Conservation (phyloP, 345 rosid species). For the Physaria fendleri region DNA sequence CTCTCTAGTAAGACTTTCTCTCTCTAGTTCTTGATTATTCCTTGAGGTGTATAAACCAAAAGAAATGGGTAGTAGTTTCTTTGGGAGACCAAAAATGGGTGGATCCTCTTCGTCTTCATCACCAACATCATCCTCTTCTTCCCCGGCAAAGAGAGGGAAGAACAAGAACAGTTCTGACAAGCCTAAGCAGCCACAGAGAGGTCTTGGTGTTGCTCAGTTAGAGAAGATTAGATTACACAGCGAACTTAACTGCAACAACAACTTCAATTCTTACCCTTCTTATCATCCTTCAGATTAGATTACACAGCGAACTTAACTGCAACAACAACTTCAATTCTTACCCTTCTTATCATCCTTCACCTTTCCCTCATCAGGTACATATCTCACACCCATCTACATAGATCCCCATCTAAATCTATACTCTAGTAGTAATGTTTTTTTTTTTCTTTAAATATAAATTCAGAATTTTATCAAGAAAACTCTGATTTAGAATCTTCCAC, state of each 20-base stretch:
- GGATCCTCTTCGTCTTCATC: conserved; percentile 25
- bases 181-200: conserved; percentile 94
- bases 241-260: too few relatives aligned
- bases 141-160: conserved; percentile 69
- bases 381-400: not conserved
- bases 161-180: conserved; percentile 64
- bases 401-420: not conserved
- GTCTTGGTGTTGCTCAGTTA: conserved; percentile 95
- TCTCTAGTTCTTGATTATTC: conserved; percentile 15
- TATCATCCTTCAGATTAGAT: too few relatives aligned
- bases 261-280: too few relatives aligned
- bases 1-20: conserved; percentile 20
- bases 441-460: too few relatives aligned
- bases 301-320: conserved; percentile 49
- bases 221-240: too few relatives aligned
- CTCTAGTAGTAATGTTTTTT: not conserved
- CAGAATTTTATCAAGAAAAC: not conserved
- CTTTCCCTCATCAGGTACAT: conserved; percentile 59
- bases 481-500: not conserved
- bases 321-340: conserved; percentile 26
- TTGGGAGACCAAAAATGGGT: conserved; percentile 61
- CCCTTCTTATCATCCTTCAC: conserved; percentile 43
- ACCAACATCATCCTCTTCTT: conserved; percentile 27
- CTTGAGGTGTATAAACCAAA: not conserved
- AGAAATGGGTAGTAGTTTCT: conserved; percentile 69